These are phyloP conservation scores for Rhodosporidiobolus odoratus DNA, from an alignment of 768 basidiomycete genomes.

Conservation along the genomic window DNA sequence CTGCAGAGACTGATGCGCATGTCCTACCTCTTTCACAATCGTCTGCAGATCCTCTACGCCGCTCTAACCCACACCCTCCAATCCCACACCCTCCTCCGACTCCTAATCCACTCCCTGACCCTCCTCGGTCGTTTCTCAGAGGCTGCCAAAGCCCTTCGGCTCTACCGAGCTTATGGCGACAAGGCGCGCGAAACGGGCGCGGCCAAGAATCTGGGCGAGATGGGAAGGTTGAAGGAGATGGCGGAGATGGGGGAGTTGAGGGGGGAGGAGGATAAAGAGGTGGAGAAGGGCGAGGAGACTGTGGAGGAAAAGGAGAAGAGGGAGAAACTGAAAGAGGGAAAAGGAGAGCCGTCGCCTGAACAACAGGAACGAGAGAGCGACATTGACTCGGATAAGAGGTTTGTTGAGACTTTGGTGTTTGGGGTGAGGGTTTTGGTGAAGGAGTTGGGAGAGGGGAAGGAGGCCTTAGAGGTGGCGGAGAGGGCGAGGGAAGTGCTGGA, in stretches of 20 bases:
- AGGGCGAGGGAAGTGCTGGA: conserved; percentile 30
- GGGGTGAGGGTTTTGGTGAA: conserved; percentile 71
- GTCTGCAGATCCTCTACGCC: conserved; percentile 76
- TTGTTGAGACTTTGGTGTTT: conserved; percentile 70
- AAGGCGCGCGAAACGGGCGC: conserved; percentile 69
- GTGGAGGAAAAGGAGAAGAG: conserved; percentile 13
- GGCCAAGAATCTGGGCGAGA: conserved; percentile 36
- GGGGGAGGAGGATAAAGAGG: conserved; percentile 7
- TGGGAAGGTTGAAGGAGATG: conserved; percentile 44
- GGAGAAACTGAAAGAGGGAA: conserved; percentile 35
- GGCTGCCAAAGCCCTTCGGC: conserved; percentile 66
- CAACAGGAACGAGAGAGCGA: conserved; percentile 44
- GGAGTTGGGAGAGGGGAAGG: conserved; percentile 56
- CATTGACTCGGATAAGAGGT: conserved; percentile 62
- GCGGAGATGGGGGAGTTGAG: conserved; percentile 39
- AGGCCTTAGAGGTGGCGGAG: conserved; percentile 61
- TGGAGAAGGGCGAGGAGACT: not conserved
- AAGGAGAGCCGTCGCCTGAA: not conserved
- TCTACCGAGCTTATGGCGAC: conserved; percentile 77
- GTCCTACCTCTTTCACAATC: not conserved
- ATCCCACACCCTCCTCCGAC: conserved; percentile 74
- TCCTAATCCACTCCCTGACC: conserved; percentile 66
- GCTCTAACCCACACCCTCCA: conserved; percentile 90
- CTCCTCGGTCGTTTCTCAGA: conserved; percentile 58
- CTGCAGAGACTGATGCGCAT: not conserved